Evolutionary conservation across 768 basidiomycete genomes (phyloP), one percentile per base, ranked within the genome.

Genomic region (Suillus subluteus): DNA sequence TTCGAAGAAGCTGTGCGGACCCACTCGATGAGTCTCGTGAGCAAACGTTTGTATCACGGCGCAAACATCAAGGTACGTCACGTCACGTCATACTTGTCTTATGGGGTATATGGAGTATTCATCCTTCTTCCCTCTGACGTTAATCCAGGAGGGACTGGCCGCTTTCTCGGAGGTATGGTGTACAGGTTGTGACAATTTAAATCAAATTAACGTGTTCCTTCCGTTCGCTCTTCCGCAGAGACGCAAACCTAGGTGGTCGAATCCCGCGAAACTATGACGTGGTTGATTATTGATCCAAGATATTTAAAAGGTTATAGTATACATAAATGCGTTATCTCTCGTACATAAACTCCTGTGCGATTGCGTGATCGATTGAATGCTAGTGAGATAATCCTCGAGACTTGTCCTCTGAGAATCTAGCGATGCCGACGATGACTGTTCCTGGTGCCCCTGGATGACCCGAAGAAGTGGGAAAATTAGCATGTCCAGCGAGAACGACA

Each of bases 51-150:
- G 18, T 91, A 87, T 73, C 78, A 76, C 3, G 88, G 91, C 32
- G 78, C 79, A 41, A 94, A 95, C 72, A 88, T 95, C 75, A 88
- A 89, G 82, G 91, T 87, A 65, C 66, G 82, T 65, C 54, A 23
- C 37, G 7, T 62, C 32, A 56, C 55, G 55, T 56, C 35, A 63
- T 64, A 48, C 46, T 37, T 38, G 32, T 66, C 61, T 58, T 4
- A 65, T 67, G 40, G 55, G 62, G 55, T 43, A 59, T 62, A 59
- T 62, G 63, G 63, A 41, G 46, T 46, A 67, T 59, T 58, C 65
- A 63, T 64, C 40, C 16, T 35, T 63, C 59, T 30, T 40, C 59
- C 43, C 6, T 40, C 46, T 46, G 48, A 50, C 43, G 48, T 40
- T 41, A 48, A 32, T 69, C 11, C 68, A 90, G 89, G 91, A 92